Conservation (phyloP, 192 early-diverging fungal genomes). For the Coemansia sp. region DNA sequence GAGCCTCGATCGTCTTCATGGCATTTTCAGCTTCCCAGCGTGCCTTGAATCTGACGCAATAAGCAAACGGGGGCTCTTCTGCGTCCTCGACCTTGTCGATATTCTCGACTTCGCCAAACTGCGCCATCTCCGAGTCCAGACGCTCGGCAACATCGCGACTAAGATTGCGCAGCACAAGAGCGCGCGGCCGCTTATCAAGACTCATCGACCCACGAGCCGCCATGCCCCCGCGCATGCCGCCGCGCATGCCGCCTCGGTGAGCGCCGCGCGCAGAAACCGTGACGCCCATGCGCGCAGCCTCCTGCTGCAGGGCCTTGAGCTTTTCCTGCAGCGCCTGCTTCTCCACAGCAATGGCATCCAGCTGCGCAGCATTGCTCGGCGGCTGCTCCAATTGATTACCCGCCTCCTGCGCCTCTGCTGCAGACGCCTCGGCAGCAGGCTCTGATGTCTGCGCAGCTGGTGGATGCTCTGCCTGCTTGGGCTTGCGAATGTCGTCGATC, state of each 20-base stretch:
- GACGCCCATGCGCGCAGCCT: slow-evolving; percentile 30
- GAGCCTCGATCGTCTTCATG: slow-evolving; percentile 18
- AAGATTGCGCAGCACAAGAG: slow-evolving; percentile 35
- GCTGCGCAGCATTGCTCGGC: not conserved
- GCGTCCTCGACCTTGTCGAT: slow-evolving; percentile 25
- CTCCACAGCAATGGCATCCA: slow-evolving; percentile 13
- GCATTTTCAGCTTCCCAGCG: slow-evolving; percentile 49
- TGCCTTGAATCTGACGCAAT: slow-evolving; percentile 31
- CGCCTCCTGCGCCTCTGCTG: not conserved
- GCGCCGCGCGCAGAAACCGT: not conserved
- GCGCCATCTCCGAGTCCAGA: slow-evolving; percentile 36
- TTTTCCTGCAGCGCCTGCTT: slow-evolving; percentile 37
- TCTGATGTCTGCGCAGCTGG: not conserved
- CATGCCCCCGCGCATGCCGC: slow-evolving; percentile 3
- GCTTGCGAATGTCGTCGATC: slow-evolving; percentile 32
- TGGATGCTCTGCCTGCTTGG: slow-evolving; percentile 8
- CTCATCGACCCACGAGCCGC: slow-evolving; percentile 29
- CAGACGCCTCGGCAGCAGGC: not conserved
- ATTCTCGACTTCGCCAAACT: slow-evolving; percentile 41
- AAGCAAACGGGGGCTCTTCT: slow-evolving; percentile 29
- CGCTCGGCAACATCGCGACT: slow-evolving; percentile 26
- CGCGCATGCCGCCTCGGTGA: slow-evolving; percentile 10
- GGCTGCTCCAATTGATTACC: not conserved
- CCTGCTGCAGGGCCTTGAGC: slow-evolving; percentile 27
- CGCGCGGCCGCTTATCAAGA: slow-evolving; percentile 44